A percentile compares a stretch with the other conserved stretches of the same genome.
Conservation (phyloP, 164 flowering plant genomes). For the Aristolochia fimbriata region DNA sequence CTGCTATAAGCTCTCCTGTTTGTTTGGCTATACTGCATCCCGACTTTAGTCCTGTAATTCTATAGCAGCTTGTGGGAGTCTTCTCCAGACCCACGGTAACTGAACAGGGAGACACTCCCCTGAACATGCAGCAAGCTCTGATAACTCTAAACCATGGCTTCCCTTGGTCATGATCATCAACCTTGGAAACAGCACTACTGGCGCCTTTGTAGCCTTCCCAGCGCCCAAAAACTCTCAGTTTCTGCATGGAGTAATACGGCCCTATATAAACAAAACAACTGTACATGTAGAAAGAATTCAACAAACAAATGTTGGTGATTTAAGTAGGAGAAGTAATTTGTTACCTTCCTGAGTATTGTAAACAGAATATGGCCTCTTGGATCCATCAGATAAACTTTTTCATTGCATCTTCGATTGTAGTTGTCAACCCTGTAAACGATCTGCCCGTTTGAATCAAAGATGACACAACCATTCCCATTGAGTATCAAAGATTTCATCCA, state of each 20-base stretch:
- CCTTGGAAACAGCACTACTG: background rate
- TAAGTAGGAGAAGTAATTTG: background rate
- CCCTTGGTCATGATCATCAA: constrained; percentile 1
- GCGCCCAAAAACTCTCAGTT: constrained; percentile 10
- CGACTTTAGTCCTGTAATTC: constrained; percentile 9
- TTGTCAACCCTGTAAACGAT: constrained; percentile 33
- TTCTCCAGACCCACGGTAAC: constrained; percentile 7
- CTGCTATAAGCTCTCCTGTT: constrained; percentile 14
- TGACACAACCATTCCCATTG: constrained; percentile 33
- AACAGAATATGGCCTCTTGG: constrained; percentile 20
- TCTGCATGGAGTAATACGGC: constrained; percentile 12
- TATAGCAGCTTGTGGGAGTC: constrained; percentile 5
- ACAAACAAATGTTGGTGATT: background rate
- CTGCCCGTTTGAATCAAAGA: constrained; percentile 22
- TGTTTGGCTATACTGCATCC: constrained; percentile 20
- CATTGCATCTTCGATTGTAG: constrained; percentile 16
- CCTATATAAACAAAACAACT: too few relatives aligned
- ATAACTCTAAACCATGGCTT: constrained; percentile 25
- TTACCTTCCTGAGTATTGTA: constrained; percentile 24
- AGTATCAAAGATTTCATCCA: constrained; percentile 40
- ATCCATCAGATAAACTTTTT: constrained; percentile 32
- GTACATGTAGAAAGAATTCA: too few relatives aligned
- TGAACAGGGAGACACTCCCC: constrained; percentile 8
- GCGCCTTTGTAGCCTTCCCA: constrained; percentile 20
- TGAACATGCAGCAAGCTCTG: constrained; percentile 10